These are phyloP conservation scores for Chalaropsis ovoidea DNA, from an alignment of 2,329 filamentous ascomycete species.

Conservation along the genomic window DNA sequence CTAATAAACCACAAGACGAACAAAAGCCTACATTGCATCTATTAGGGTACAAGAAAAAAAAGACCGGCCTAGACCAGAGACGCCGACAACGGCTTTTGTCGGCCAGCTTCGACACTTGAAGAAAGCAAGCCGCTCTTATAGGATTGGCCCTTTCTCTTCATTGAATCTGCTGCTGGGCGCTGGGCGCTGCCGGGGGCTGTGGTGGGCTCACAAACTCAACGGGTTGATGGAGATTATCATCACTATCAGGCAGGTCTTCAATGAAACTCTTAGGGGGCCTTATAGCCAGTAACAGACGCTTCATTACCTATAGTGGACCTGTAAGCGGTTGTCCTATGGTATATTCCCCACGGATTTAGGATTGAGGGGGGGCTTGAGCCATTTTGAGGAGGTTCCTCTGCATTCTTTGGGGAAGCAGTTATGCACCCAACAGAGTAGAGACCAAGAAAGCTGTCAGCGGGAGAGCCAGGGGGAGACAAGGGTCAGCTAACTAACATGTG, in stretches of 20 bases:
- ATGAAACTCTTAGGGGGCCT: background rate
- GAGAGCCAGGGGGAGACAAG: background rate
- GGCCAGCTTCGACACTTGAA: slow-evolving; percentile 2
- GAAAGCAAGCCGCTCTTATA: background rate
- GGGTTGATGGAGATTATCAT: background rate
- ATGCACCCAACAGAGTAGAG: background rate
- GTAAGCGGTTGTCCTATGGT: background rate
- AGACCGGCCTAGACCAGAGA: background rate
- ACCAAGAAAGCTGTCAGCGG: background rate
- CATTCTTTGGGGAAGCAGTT: background rate
- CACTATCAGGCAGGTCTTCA: background rate
- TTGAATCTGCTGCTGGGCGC: background rate
- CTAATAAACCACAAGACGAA: background rate
- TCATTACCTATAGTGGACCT: slow-evolving; percentile 6
- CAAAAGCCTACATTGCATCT: background rate
- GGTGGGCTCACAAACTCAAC: background rate
- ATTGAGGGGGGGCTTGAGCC: slow-evolving; percentile 10
- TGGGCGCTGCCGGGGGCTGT: background rate
- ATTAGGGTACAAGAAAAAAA: background rate
- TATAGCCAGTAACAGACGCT: background rate
- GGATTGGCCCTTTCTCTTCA: too few relatives aligned
- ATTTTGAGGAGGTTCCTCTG: background rate
- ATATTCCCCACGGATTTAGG: background rate
- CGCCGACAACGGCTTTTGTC: background rate
- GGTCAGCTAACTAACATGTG: background rate